Evolutionary conservation across 345 rosid genomes (phyloP), one percentile per base, ranked within the genome.

Genomic region (Hypericum perforatum): DNA sequence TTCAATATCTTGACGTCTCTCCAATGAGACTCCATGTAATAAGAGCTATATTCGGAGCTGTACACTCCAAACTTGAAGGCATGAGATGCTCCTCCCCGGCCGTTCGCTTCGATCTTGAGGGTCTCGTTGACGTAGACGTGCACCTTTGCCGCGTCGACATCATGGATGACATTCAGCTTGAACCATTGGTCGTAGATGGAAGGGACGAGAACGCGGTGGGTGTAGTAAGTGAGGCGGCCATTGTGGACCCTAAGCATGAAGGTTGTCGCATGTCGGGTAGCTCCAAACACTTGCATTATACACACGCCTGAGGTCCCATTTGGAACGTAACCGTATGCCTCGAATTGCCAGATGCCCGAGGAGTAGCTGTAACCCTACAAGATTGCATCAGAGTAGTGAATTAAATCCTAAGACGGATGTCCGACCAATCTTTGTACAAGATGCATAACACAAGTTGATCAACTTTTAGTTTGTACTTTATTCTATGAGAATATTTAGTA

Each of bases 11-110:
- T 60, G 9, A 68, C 56, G 14, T 16, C 62, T 37, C 61, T 75
- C 76, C 80, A 71, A 39, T 71, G 67, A 10, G 74, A 65, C 52
- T 75, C 76, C 80, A 65, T 75, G 48, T 53, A 64, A 41, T 45
- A 39, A 0, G 79, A 74, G 7, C 11, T 16, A 4, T 57, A 9
- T 6, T 47, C 11, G 37, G 70, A 69, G 0, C 49, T 68, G 39
- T 72, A 69, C 6, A 75, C 77, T 6, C 74, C 80, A 11, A 54
- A 71, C 14, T 71, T 72, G 39, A 72, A 75, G 38, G 44, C 49
- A 56, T 68, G 66, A 16, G 62, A 61, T 4, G 49, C 45, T 9
- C 80, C 74, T 11, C 72, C 76, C 15, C 53, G 59, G 2, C 72
- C 80, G 16, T 37, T 6, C 5, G 59, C 59, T 37, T 62, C 65